A percentile compares a stretch with the other conserved stretches of the same genome.
Conservation (phyloP, 1,139 yeast species). For the Geotrichum carabidarum region DNA sequence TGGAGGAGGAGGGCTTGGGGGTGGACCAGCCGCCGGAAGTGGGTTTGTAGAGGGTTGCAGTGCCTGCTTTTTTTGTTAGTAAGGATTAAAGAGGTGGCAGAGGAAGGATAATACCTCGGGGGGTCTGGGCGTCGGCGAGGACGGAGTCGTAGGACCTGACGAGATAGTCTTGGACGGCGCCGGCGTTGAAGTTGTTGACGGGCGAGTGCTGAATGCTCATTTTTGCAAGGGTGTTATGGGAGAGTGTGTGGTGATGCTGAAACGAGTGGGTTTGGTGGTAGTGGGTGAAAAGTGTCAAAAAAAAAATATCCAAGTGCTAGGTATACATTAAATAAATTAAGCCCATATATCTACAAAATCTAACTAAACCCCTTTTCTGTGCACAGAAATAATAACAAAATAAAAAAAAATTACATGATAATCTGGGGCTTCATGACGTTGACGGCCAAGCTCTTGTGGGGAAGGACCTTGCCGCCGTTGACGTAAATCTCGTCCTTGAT, state of each 20-base stretch:
- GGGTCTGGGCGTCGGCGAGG: conserved; percentile 3
- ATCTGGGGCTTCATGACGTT: conserved; percentile 97
- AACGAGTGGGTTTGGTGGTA: not conserved
- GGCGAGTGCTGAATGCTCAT: conserved; percentile 31
- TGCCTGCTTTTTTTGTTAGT: not conserved
- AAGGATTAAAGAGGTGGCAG: not conserved
- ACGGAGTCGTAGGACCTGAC: not conserved
- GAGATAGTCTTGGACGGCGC: conserved; percentile 3
- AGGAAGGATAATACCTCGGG: not conserved
- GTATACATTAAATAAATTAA: not conserved
- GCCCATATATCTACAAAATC: not conserved
- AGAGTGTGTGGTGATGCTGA: not conserved
- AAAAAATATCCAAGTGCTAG: not conserved
- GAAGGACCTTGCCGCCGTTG: conserved; percentile 97
- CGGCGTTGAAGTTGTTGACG: conserved; percentile 8
- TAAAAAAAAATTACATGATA: conserved; percentile 60
- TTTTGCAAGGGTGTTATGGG: not conserved
- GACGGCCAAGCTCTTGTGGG: conserved; percentile 93
- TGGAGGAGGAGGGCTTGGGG: conserved; percentile 6
- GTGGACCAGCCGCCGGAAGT: conserved; percentile 14
- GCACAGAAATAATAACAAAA: not conserved
- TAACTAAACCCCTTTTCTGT: not conserved
- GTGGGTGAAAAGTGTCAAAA: not conserved
- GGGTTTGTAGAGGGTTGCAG: conserved; percentile 8
- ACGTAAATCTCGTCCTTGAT: conserved; percentile 97